A percentile compares a stretch with the other conserved stretches of the same genome.
phyloP scores from a whole-genome alignment of 345 rosid species.

The Isatis tinctoria region DNA sequence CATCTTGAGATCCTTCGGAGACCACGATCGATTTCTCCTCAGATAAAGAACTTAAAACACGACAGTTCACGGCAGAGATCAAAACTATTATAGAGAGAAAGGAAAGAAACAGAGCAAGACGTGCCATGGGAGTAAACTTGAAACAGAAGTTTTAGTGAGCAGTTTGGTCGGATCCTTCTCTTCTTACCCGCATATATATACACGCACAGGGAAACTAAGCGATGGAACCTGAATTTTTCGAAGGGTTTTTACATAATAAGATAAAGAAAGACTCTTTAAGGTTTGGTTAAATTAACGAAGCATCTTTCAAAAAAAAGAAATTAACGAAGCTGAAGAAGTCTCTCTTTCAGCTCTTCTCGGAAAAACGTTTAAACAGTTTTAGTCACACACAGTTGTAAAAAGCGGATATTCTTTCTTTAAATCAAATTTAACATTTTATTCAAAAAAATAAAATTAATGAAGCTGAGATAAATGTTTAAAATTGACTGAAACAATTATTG shows the following conservation, averaged over 20 bases:
- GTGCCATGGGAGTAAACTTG: slow-evolving; percentile 26
- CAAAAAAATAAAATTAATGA: no score
- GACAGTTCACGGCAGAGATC: slow-evolving; percentile 10
- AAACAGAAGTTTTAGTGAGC: background rate
- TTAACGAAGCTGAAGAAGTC: no score
- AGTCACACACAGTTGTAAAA: no score
- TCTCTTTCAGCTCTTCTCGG: no score
- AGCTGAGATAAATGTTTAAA: no score
- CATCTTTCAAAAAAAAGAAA: no score
- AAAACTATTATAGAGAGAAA: slow-evolving; percentile 10
- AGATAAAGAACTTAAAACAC: slow-evolving; percentile 16
- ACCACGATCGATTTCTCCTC: background rate
- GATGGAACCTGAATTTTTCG: background rate
- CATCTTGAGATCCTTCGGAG: slow-evolving; percentile 5
- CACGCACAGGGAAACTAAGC: background rate
- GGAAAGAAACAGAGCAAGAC: slow-evolving; percentile 23
- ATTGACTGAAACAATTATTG: background rate
- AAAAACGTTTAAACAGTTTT: no score
- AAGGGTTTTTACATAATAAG: background rate
- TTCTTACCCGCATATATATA: background rate
- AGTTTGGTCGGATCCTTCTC: background rate
- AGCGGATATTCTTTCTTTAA: no score
- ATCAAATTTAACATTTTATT: no score
- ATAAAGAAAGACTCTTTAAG: background rate
- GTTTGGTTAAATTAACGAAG: background rate